A percentile compares a stretch with the other conserved stretches of the same genome.
Conservation (phyloP, 768 basidiomycete species). For the Tylopilus felleus region DNA sequence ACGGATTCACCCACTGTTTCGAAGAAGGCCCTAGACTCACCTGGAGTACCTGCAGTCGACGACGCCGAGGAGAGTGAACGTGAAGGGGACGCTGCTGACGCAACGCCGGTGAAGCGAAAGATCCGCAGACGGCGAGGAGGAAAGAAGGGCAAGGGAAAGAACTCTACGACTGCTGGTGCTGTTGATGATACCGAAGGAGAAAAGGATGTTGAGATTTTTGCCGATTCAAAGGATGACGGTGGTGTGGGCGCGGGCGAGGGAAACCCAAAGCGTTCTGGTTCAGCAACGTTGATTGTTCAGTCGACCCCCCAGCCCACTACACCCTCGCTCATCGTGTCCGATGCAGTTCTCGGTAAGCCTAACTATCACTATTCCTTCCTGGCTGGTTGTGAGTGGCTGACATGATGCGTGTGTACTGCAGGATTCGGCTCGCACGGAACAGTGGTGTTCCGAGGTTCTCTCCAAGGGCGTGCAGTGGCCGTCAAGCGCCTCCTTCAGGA, state of each 20-base stretch:
- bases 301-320: conserved; percentile 19
- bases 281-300: conserved; percentile 23
- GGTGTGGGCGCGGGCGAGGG: conserved; percentile 22
- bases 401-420: conserved; percentile 30
- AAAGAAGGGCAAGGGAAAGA: conserved; percentile 48
- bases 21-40: conserved; percentile 10
- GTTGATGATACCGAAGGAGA: conserved; percentile 26
- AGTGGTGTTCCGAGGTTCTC: conserved; percentile 88
- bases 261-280: conserved; percentile 1
- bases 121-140: conserved; percentile 43
- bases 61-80: conserved; percentile 62
- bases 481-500: conserved; percentile 95
- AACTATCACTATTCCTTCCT: not conserved
- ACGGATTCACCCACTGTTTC: conserved; percentile 2
- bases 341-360: conserved; percentile 65
- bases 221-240: conserved; percentile 37
- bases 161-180: conserved; percentile 1
- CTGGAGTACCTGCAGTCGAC: conserved; percentile 13
- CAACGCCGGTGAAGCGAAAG: conserved; percentile 43
- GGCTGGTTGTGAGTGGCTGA: not conserved
- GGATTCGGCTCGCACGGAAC: conserved; percentile 97
- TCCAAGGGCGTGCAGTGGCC: conserved; percentile 98
- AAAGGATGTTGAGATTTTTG: conserved; percentile 22
- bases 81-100: conserved; percentile 40
- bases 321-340: conserved; percentile 67